Conservation (phyloP, 2,329 filamentous ascomycete species). For the Sporothrix euskadiensis region DNA sequence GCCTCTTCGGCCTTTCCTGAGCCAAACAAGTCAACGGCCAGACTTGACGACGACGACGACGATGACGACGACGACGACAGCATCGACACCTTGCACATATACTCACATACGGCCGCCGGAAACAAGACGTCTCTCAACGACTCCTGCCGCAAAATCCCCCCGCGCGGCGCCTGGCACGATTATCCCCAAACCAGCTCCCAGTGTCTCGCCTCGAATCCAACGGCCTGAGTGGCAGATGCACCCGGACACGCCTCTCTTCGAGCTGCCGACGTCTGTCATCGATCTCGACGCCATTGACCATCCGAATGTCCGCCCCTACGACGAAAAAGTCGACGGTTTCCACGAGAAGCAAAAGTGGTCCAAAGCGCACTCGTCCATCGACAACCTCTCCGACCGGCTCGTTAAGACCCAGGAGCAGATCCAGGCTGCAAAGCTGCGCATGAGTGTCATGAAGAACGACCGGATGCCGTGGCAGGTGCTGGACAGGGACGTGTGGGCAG, state of each 20-base stretch:
- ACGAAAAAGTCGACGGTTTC: conserved; percentile 41
- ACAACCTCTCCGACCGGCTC: conserved; percentile 37
- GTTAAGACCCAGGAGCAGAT: conserved; percentile 38
- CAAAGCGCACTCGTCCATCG: conserved; percentile 27
- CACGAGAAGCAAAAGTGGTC: conserved; percentile 38
- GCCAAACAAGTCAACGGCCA: neutral
- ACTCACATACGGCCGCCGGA: neutral
- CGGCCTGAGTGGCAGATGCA: neutral
- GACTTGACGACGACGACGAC: neutral
- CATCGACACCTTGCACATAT: neutral
- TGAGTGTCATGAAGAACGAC: conserved; percentile 2
- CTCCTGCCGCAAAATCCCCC: neutral
- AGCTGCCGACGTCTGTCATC: conserved; percentile 48
- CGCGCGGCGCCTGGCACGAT: neutral
- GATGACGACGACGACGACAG: neutral
- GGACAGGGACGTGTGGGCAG: conserved; percentile 47
- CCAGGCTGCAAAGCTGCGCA: conserved; percentile 25
- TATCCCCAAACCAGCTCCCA: neutral
- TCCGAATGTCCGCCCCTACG: conserved; percentile 46
- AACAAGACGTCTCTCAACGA: neutral
- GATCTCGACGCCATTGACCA: conserved; percentile 55
- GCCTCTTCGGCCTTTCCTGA: neutral
- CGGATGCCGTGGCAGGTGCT: conserved; percentile 44
- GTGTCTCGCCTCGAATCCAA: neutral
- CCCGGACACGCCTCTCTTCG: conserved; percentile 36